Percentiles rank a stretch among this genome's conserved stretches.
phyloP scores from a whole-genome alignment of 129 eudicot genomes.

The Pseudognaphalium luteoalbum region DNA sequence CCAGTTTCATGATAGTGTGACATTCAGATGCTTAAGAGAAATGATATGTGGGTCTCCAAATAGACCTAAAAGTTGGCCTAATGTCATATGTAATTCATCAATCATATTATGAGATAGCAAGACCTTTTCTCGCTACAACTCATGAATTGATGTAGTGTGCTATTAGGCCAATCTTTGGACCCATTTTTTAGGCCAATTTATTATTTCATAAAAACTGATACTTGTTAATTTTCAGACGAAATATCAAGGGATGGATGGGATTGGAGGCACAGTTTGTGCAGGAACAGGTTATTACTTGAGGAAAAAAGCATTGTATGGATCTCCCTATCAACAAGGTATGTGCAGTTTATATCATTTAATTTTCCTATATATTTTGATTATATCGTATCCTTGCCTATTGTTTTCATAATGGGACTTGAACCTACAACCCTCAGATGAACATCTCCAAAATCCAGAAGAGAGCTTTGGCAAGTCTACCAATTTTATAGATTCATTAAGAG shows the following conservation, averaged over 20 bases:
- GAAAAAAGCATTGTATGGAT: slow-evolving; percentile 63
- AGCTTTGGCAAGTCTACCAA: slow-evolving; percentile 58
- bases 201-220: neutral
- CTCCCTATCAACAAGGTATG: slow-evolving; percentile 54
- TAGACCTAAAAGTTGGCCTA: too few species aligned
- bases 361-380: neutral
- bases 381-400: neutral
- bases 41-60: too few species aligned
- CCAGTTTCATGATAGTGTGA: neutral
- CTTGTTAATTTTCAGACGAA: slow-evolving; percentile 42
- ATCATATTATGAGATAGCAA: too few species aligned
- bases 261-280: slow-evolving; percentile 59
- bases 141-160: too few species aligned
- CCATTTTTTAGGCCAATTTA: neutral
- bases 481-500: slow-evolving; percentile 50
- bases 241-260: slow-evolving; percentile 91
- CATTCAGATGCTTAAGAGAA: neutral
- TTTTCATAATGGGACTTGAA: neutral
- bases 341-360: neutral
- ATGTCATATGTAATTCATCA: too few species aligned
- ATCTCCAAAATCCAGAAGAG: slow-evolving; percentile 36
- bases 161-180: too few species aligned
- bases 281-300: slow-evolving; percentile 84
- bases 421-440: slow-evolving; percentile 39
- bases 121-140: too few species aligned